A percentile compares a stretch with the other conserved stretches of the same genome.
These are phyloP conservation scores for Termitomyces sp. DNA, from an alignment of 768 basidiomycete genomes.

Conservation along the genomic window DNA sequence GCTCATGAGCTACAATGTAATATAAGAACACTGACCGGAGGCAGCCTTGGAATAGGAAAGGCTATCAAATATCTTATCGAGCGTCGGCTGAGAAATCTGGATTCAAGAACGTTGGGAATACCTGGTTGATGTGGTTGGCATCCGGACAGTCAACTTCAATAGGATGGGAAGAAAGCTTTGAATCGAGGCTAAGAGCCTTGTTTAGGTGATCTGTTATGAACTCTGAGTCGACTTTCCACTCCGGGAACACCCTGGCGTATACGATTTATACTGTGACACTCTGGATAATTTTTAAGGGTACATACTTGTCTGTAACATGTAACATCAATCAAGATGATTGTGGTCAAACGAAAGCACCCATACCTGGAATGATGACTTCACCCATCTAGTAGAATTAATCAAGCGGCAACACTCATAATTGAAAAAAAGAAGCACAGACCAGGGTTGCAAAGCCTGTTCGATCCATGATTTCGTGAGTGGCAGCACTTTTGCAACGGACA, in stretches of 20 bases:
- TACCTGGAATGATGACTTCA: constrained; percentile 78
- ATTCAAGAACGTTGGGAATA: constrained; percentile 13
- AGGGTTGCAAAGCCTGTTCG: constrained; percentile 74
- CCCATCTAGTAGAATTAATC: constrained; percentile 53
- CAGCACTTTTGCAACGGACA: neutral
- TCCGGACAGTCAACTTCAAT: constrained; percentile 90
- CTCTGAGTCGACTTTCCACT: constrained; percentile 78
- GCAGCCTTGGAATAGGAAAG: constrained; percentile 85
- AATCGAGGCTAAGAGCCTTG: constrained; percentile 75
- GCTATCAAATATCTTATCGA: constrained; percentile 74
- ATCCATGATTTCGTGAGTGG: neutral
- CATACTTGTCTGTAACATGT: constrained; percentile 43
- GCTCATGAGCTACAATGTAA: neutral
- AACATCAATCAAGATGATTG: constrained; percentile 1
- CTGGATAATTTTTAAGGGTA: neutral
- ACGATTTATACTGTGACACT: neutral
- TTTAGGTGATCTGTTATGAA: constrained; percentile 80
- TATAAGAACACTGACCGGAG: constrained; percentile 42
- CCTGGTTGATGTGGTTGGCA: constrained; percentile 78
- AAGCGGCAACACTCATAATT: neutral
- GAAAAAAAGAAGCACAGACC: constrained; percentile 30
- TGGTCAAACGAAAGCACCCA: constrained; percentile 9
- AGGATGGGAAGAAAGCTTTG: constrained; percentile 85
- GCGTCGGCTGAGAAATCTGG: neutral
- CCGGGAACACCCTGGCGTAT: constrained; percentile 62